A percentile compares a stretch with the other conserved stretches of the same genome.
Evolutionary conservation across 2,329 filamentous ascomycete species (phyloP).

Genomic region (Neonectria magnoliae): DNA sequence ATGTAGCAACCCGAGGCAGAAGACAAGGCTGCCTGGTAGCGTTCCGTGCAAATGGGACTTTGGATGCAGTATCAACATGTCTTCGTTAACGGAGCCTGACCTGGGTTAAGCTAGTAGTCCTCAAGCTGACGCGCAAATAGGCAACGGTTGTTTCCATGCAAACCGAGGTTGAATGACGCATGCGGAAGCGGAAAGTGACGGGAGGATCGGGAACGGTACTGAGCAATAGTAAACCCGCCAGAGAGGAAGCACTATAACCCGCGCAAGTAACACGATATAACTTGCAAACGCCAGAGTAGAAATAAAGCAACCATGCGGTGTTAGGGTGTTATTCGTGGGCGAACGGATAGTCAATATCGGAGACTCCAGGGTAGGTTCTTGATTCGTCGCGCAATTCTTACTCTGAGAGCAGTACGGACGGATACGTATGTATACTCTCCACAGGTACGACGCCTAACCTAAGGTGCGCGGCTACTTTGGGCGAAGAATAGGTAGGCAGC

Average conservation of each 20-base stretch:
- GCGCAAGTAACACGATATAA: too few species aligned
- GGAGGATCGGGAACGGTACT: background rate
- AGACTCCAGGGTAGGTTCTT: slow-evolving; percentile 19
- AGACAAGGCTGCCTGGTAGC: background rate
- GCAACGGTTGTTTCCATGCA: background rate
- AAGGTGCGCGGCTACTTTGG: background rate
- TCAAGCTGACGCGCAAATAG: background rate
- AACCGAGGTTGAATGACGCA: background rate
- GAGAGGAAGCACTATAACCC: background rate
- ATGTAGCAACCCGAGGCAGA: background rate
- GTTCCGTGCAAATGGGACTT: background rate
- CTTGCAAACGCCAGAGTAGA: background rate
- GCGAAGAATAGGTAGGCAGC: background rate
- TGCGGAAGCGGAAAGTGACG: background rate
- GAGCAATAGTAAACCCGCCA: background rate
- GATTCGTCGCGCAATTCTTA: background rate
- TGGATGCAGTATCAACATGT: background rate
- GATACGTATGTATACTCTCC: too few species aligned
- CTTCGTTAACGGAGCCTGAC: background rate
- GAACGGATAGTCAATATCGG: background rate
- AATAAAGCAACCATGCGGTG: background rate
- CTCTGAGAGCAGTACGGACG: background rate
- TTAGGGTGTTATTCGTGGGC: background rate
- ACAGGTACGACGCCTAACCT: too few species aligned
- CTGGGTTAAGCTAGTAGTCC: too few species aligned